Conservation (phyloP, 345 rosid genomes). For the Arabis hirsuta region DNA sequence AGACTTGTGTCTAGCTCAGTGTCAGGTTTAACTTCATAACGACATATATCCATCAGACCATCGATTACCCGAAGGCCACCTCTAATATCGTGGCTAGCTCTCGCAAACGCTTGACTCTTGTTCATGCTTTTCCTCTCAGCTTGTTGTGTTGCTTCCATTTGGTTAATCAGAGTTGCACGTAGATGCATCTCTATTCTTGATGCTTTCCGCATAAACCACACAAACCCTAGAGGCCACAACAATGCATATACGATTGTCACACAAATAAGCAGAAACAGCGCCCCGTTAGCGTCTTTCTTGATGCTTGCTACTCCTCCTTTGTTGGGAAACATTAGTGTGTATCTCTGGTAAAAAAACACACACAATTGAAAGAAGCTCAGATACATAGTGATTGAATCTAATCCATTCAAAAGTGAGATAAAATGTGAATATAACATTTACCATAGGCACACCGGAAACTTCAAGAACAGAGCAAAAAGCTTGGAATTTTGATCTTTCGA, state of each 20-base stretch:
- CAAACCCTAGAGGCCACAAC: slow-evolving; percentile 44
- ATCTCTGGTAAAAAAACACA: slow-evolving; percentile 49
- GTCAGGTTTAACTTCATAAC: slow-evolving; percentile 46
- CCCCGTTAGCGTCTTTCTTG: background rate
- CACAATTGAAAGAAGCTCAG: slow-evolving; percentile 1
- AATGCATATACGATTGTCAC: slow-evolving; percentile 41
- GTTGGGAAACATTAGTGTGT: slow-evolving; percentile 54
- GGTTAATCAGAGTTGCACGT: slow-evolving; percentile 58
- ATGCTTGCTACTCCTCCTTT: slow-evolving; percentile 33
- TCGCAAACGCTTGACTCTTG: slow-evolving; percentile 71
- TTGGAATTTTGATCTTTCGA: slow-evolving; percentile 21
- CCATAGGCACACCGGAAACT: slow-evolving; percentile 42
- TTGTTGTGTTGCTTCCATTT: slow-evolving; percentile 78
- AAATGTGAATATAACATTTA: slow-evolving; percentile 20
- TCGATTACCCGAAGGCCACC: slow-evolving; percentile 62
- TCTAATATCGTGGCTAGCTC: slow-evolving; percentile 82
- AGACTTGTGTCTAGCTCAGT: slow-evolving; percentile 53
- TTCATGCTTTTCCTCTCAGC: slow-evolving; percentile 76
- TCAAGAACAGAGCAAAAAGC: slow-evolving; percentile 39
- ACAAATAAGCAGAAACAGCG: slow-evolving; percentile 3
- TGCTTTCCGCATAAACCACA: slow-evolving; percentile 47
- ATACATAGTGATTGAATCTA: slow-evolving; percentile 1
- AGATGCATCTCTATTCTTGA: slow-evolving; percentile 56
- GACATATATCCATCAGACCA: slow-evolving; percentile 57
- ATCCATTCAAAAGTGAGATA: background rate